Conservation (phyloP, 805 yeast genomes). For the Cyberlindnera mycetangii region DNA sequence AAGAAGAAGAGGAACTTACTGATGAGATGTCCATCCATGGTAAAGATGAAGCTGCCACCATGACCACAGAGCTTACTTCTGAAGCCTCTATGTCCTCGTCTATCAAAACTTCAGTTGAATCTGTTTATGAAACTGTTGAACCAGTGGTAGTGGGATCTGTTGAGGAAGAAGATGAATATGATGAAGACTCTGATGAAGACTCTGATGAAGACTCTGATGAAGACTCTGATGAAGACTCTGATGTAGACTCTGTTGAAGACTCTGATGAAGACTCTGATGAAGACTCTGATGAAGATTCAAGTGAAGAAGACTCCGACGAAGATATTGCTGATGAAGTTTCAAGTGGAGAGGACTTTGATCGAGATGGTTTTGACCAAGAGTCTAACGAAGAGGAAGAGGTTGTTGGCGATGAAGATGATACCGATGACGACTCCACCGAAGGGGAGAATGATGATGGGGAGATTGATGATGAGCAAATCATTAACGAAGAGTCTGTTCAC, state of each 20-base stretch:
- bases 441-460: slow-evolving; percentile 2
- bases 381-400: slow-evolving; percentile 4
- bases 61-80: too few relatives aligned
- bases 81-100: too few relatives aligned
- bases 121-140: neutral
- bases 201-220: neutral
- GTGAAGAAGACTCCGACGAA: neutral
- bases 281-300: neutral
- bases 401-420: slow-evolving; percentile 1
- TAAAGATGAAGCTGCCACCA: too few relatives aligned
- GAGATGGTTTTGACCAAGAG: neutral
- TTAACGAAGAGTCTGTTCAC: neutral
- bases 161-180: slow-evolving; percentile 5
- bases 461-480: neutral
- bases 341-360: neutral
- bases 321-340: neutral
- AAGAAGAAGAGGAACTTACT: too few relatives aligned
- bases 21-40: too few relatives aligned
- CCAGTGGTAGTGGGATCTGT: neutral
- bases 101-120: too few relatives aligned
- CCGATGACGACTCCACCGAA: slow-evolving; percentile 6
- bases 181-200: neutral
- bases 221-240: slow-evolving; percentile 1
- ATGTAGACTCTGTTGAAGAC: neutral
- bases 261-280: neutral